These are phyloP conservation scores for Kwoniella pini DNA, from an alignment of 768 basidiomycete genomes.

Conservation along the genomic window DNA sequence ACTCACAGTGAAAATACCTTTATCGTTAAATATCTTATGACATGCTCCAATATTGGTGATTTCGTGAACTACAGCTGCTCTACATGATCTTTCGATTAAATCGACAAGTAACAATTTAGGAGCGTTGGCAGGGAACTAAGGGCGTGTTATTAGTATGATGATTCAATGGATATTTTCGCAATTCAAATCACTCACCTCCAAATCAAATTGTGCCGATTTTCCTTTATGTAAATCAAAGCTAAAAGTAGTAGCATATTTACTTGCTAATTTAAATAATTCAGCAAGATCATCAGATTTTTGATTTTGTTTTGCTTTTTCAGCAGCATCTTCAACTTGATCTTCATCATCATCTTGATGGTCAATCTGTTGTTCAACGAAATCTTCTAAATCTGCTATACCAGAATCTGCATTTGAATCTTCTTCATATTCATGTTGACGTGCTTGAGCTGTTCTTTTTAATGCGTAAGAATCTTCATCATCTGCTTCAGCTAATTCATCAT, in stretches of 20 bases:
- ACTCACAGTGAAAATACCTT: slow-evolving; percentile 53
- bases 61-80: slow-evolving; percentile 80
- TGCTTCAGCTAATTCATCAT: slow-evolving; percentile 61
- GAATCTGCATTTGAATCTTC: slow-evolving; percentile 59
- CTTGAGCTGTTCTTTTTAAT: slow-evolving; percentile 53
- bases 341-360: slow-evolving; percentile 59
- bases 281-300: slow-evolving; percentile 44
- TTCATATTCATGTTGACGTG: slow-evolving; percentile 61
- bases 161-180: too few relatives aligned
- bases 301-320: slow-evolving; percentile 56
- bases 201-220: slow-evolving; percentile 69
- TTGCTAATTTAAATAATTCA: slow-evolving; percentile 57
- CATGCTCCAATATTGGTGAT: slow-evolving; percentile 85
- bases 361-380: slow-evolving; percentile 43
- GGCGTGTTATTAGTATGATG: not conserved
- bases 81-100: slow-evolving; percentile 83
- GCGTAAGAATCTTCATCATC: slow-evolving; percentile 62
- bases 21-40: slow-evolving; percentile 54
- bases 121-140: slow-evolving; percentile 80
- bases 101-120: slow-evolving; percentile 93
- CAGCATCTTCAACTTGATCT: slow-evolving; percentile 79
- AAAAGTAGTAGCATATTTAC: slow-evolving; percentile 72
- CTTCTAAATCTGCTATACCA: slow-evolving; percentile 43
- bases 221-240: slow-evolving; percentile 61
- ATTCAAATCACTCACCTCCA: slow-evolving; percentile 77